A percentile compares a stretch with the other conserved stretches of the same genome.
phyloP scores from a whole-genome alignment of 352 stramenopile genomes.

The Phytophthora citricola region DNA sequence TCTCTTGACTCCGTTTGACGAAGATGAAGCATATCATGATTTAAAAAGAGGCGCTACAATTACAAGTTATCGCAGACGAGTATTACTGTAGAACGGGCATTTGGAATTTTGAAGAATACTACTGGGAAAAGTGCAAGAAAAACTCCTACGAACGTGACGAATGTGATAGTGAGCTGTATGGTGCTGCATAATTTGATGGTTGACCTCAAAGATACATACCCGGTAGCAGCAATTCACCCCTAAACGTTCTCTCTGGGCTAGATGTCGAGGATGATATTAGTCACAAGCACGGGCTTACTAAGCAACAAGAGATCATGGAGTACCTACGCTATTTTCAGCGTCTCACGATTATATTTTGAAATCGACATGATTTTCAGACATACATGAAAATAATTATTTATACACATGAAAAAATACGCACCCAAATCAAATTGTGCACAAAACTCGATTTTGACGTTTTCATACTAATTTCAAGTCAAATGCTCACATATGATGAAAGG shows the following conservation, averaged over 20 bases:
- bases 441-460: too few species aligned
- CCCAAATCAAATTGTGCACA: background rate
- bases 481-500: too few species aligned
- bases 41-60: constrained; percentile 18
- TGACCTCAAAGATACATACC: background rate
- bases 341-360: background rate
- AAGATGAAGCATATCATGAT: constrained; percentile 1
- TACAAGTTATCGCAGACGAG: constrained; percentile 9
- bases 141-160: constrained; percentile 4
- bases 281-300: too few species aligned
- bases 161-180: constrained; percentile 20
- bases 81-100: constrained; percentile 27
- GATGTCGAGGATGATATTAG: too few species aligned
- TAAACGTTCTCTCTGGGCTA: too few species aligned
- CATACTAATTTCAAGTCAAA: too few species aligned
- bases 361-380: background rate
- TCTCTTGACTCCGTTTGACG: constrained; percentile 17
- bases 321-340: background rate
- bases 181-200: constrained; percentile 23
- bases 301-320: too few species aligned
- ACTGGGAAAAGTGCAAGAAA: constrained; percentile 6
- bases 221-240: too few species aligned
- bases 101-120: constrained; percentile 22
- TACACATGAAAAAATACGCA: constrained; percentile 4
- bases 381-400: constrained; percentile 5